These are phyloP conservation scores for Yamadazyma trypodendri DNA, from an alignment of 1,139 yeast species.

Conservation along the genomic window DNA sequence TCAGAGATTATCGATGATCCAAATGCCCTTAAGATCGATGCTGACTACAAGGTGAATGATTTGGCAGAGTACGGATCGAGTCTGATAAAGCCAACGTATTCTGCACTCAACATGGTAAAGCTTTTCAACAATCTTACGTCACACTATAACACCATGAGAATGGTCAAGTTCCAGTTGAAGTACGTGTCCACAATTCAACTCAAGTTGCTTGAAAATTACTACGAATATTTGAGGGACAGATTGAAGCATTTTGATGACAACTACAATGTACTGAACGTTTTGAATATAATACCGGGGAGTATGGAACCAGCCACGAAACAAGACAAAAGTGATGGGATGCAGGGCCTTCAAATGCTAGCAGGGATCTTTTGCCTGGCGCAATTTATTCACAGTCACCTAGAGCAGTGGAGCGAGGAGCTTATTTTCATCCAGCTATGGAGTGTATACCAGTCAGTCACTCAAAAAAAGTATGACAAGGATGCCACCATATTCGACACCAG, in stretches of 20 bases:
- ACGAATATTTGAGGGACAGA: constrained; percentile 47
- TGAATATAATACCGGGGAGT: constrained; percentile 39
- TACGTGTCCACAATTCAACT: constrained; percentile 72
- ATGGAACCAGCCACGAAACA: constrained; percentile 16
- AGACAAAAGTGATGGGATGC: constrained; percentile 18
- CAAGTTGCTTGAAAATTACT: constrained; percentile 59
- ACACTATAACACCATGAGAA: constrained; percentile 55
- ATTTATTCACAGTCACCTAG: constrained; percentile 51
- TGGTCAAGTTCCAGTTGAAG: constrained; percentile 64
- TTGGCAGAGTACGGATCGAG: constrained; percentile 1
- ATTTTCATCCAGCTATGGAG: constrained; percentile 65
- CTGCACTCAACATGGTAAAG: constrained; percentile 61
- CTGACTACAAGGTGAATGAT: constrained; percentile 43
- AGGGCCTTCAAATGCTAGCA: constrained; percentile 55
- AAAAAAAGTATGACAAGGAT: constrained; percentile 18
- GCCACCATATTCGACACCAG: constrained; percentile 58
- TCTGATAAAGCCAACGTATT: constrained; percentile 59
- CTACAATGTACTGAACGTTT: constrained; percentile 35
- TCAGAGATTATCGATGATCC: constrained; percentile 51
- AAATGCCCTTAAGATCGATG: constrained; percentile 62
- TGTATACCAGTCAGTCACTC: constrained; percentile 31
- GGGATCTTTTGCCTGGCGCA: constrained; percentile 61
- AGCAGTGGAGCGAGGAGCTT: constrained; percentile 63
- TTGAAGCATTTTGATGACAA: constrained; percentile 47
- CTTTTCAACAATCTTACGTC: constrained; percentile 66